Conservation (phyloP, 192 early-diverging fungal genomes). For the Thoreauomyces humboldtii region DNA sequence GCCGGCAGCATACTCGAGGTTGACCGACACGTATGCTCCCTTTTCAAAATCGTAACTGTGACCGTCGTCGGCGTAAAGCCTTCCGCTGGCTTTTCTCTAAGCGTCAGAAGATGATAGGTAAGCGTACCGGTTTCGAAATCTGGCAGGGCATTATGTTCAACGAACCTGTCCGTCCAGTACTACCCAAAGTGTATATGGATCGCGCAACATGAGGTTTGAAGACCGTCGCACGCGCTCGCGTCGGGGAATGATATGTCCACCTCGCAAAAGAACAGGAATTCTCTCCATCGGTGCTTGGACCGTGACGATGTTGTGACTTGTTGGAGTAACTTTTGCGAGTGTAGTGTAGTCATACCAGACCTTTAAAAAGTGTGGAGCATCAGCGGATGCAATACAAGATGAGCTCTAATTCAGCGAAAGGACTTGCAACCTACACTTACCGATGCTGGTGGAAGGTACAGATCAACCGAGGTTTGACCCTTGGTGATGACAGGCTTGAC, state of each 20-base stretch:
- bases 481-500: constrained; percentile 64
- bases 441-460: constrained; percentile 71
- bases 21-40: constrained; percentile 63
- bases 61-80: constrained; percentile 92
- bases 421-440: constrained; percentile 38
- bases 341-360: constrained; percentile 74
- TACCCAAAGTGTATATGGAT: constrained; percentile 90
- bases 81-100: constrained; percentile 68
- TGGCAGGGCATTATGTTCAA: constrained; percentile 5
- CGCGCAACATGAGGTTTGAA: constrained; percentile 72
- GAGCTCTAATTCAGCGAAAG: not conserved
- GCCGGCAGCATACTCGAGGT: constrained; percentile 50
- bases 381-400: not conserved
- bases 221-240: constrained; percentile 82
- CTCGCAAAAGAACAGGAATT: constrained; percentile 85
- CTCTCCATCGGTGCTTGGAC: constrained; percentile 69
- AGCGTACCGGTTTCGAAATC: constrained; percentile 22
- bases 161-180: constrained; percentile 62
- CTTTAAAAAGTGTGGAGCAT: constrained; percentile 31
- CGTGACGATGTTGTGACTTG: constrained; percentile 25
- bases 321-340: constrained; percentile 21
- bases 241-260: constrained; percentile 84
- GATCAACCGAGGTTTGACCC: constrained; percentile 56
- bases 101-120: too few relatives aligned
- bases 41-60: constrained; percentile 67